A percentile compares a stretch with the other conserved stretches of the same genome.
phyloP scores from a whole-genome alignment of 2,329 filamentous ascomycete genomes.

The Nigrograna mackinnonii region DNA sequence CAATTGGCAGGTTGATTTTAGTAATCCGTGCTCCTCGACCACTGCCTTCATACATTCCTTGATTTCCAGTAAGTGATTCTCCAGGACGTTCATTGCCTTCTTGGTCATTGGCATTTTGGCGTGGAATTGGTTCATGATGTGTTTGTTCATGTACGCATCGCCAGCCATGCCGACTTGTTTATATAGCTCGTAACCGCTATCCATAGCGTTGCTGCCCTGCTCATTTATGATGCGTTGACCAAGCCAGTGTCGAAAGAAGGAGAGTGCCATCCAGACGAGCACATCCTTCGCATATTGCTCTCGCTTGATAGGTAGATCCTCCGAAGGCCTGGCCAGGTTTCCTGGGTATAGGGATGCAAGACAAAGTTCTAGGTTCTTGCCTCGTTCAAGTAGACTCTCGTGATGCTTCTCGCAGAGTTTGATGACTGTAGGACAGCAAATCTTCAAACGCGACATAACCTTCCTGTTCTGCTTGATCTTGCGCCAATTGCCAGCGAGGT shows the following conservation, averaged over 20 bases:
- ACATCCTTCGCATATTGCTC: conserved; percentile 53
- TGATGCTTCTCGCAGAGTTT: conserved; percentile 37
- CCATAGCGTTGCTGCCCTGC: conserved; percentile 40
- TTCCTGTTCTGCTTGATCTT: conserved; percentile 8
- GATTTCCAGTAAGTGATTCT: conserved; percentile 45
- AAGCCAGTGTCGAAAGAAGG: conserved; percentile 53
- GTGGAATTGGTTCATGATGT: conserved; percentile 44
- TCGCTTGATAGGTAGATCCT: conserved; percentile 41
- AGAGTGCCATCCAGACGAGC: conserved; percentile 55
- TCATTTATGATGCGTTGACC: conserved; percentile 44
- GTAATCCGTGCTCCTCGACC: conserved; percentile 40
- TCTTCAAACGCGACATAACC: conserved; percentile 16
- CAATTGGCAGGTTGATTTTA: conserved; percentile 44
- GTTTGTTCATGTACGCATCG: conserved; percentile 47
- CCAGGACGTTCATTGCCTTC: conserved; percentile 47
- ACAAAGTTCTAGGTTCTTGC: conserved; percentile 27
- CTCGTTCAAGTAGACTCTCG: conserved; percentile 23
- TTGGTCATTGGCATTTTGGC: conserved; percentile 46
- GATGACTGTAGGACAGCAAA: conserved; percentile 21
- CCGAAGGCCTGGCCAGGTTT: conserved; percentile 23
- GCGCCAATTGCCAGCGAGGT: conserved; percentile 48
- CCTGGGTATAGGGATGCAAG: conserved; percentile 31
- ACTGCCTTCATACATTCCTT: conserved; percentile 47
- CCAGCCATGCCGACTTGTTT: conserved; percentile 43
- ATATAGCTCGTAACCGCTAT: conserved; percentile 54